Percentiles rank a stretch among this genome's conserved stretches.
Conservation (phyloP, 305 asterid species). For the Plantago coronopus region DNA sequence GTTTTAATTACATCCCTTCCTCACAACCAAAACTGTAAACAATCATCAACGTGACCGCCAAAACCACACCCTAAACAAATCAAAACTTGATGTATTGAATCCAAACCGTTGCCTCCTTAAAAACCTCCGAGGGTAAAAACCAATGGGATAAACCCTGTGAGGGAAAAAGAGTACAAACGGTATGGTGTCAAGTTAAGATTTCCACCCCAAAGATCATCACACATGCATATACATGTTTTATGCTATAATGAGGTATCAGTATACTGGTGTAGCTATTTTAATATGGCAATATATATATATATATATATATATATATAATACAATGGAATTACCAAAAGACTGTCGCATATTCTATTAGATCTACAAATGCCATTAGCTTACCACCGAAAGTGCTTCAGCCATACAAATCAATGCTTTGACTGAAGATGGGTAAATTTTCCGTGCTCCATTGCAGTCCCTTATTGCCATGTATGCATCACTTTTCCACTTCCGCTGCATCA, state of each 20-base stretch:
- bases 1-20: too few relatives aligned
- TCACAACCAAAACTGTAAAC: too few relatives aligned
- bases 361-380: slow-evolving; percentile 30
- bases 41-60: too few relatives aligned
- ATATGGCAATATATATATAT: slow-evolving; percentile 5
- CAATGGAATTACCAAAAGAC: slow-evolving; percentile 15
- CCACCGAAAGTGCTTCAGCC: slow-evolving; percentile 80
- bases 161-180: too few relatives aligned
- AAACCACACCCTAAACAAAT: too few relatives aligned
- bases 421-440: slow-evolving; percentile 62
- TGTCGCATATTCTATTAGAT: neutral
- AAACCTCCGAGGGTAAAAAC: too few relatives aligned
- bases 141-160: too few relatives aligned
- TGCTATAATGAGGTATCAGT: neutral
- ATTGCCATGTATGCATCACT: slow-evolving; percentile 83
- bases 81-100: too few relatives aligned
- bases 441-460: slow-evolving; percentile 82
- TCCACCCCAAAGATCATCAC: too few relatives aligned
- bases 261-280: neutral
- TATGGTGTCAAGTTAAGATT: too few relatives aligned
- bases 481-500: slow-evolving; percentile 81
- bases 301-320: slow-evolving; percentile 13
- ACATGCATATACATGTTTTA: neutral
- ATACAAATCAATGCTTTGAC: slow-evolving; percentile 68
- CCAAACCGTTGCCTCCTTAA: too few relatives aligned